A percentile compares a stretch with the other conserved stretches of the same genome.
phyloP scores from a whole-genome alignment of 192 early-diverging fungal species.

The Linnemannia elongata region DNA sequence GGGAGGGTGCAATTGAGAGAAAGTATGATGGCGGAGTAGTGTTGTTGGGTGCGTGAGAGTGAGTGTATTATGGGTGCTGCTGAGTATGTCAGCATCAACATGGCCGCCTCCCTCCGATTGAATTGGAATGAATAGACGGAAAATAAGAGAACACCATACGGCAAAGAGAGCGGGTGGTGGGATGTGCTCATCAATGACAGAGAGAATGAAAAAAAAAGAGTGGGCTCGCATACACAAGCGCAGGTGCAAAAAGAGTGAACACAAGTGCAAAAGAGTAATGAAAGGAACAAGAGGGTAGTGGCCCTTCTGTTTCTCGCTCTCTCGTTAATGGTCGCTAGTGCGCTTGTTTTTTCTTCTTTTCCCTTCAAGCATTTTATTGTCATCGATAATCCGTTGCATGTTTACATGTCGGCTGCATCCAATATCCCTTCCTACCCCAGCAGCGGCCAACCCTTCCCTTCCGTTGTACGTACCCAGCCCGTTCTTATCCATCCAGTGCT shows the following conservation, averaged over 20 bases:
- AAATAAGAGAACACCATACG: not conserved
- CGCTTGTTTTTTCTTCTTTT: not conserved
- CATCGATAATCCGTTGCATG: not conserved
- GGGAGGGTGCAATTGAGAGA: not conserved
- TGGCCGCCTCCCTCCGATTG: not conserved
- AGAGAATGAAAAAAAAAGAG: not conserved
- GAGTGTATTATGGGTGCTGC: not conserved
- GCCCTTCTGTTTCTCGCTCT: not conserved
- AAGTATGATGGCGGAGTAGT: not conserved
- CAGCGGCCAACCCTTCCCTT: no score
- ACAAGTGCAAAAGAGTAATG: not conserved
- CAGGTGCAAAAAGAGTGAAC: not conserved
- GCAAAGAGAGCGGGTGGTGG: not conserved
- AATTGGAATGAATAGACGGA: not conserved
- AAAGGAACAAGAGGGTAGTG: not conserved
- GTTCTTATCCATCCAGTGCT: no score
- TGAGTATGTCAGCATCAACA: constrained; percentile 6
- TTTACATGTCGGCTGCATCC: not conserved
- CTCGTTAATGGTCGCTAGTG: not conserved
- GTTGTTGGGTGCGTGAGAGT: not conserved
- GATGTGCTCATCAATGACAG: not conserved
- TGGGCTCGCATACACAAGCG: not conserved
- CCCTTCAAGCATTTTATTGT: not conserved
- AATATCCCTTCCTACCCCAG: not conserved
- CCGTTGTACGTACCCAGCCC: no score